Evolutionary conservation across 2,329 filamentous ascomycete genomes (phyloP).

Genomic region (Alternaria brassicicola): DNA sequence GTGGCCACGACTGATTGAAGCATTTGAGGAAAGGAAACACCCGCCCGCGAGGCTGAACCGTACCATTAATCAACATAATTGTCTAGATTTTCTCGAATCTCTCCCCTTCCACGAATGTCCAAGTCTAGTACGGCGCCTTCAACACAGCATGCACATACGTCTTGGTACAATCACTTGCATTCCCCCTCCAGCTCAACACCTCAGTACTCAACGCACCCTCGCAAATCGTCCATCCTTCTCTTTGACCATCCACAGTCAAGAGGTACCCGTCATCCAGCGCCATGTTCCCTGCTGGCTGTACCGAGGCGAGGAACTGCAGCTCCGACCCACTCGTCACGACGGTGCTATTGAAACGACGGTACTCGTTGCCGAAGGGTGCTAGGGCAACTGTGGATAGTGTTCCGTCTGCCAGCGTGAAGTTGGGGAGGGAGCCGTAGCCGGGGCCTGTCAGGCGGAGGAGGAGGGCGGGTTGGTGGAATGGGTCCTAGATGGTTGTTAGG

Average conservation of each 20-base stretch:
- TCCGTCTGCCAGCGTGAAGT: conserved; percentile 46
- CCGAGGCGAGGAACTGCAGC: conserved; percentile 42
- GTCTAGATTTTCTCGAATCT: background rate
- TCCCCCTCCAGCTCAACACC: conserved; percentile 50
- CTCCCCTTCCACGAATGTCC: fast-evolving
- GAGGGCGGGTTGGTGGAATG: conserved; percentile 42
- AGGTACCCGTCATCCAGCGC: conserved; percentile 46
- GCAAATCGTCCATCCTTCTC: conserved; percentile 50
- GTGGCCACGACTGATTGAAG: background rate
- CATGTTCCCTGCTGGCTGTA: conserved; percentile 42
- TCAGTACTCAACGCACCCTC: conserved; percentile 35
- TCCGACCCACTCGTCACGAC: conserved; percentile 31
- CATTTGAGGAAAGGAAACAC: too few relatives aligned
- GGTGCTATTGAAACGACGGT: conserved; percentile 42
- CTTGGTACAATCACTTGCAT: conserved; percentile 38
- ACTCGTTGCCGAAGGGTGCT: conserved; percentile 36
- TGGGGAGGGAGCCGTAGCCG: conserved; percentile 49
- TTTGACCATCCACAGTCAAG: conserved; percentile 45
- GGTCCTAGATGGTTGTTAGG: conserved; percentile 26
- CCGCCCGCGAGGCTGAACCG: too few relatives aligned
- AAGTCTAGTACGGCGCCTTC: conserved; percentile 46
- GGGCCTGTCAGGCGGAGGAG: conserved; percentile 48
- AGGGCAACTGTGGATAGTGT: conserved; percentile 40
- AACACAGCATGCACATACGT: conserved; percentile 50
- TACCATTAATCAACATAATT: background rate